A percentile compares a stretch with the other conserved stretches of the same genome.
Conservation (phyloP, 106 monocot genomes). For the Narthecium ossifragum region DNA sequence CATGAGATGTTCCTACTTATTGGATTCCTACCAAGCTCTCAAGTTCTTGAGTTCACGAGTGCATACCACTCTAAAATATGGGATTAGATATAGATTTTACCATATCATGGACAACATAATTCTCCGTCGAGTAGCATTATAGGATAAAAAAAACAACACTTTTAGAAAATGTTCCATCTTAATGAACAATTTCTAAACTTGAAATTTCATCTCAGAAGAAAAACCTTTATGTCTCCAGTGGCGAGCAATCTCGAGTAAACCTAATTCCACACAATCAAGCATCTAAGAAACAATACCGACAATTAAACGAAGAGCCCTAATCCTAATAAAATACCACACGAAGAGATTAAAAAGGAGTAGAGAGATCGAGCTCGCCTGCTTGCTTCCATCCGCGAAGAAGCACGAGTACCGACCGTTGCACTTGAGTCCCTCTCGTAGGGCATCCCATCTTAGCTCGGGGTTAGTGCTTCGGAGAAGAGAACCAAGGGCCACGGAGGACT, state of each 20-base stretch:
- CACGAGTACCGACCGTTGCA: conserved; percentile 25
- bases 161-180: too few relatives aligned
- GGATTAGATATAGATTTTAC: too few relatives aligned
- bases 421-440: conserved; percentile 15
- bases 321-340: not conserved
- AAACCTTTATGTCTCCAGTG: not conserved
- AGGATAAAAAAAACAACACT: too few relatives aligned
- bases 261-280: not conserved
- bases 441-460: conserved; percentile 19
- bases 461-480: conserved; percentile 3
- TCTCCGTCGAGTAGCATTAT: too few relatives aligned
- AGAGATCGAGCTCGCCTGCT: conserved; percentile 18
- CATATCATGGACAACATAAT: too few relatives aligned
- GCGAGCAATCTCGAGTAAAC: not conserved
- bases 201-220: not conserved
- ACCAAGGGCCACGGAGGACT: not conserved
- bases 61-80: too few relatives aligned
- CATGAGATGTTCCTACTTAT: too few relatives aligned
- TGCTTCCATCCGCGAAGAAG: conserved; percentile 37
- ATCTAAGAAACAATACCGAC: not conserved
- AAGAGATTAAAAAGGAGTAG: not conserved
- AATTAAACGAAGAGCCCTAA: not conserved
- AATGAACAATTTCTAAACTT: not conserved
- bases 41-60: too few relatives aligned
- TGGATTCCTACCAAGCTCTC: too few relatives aligned